A percentile compares a stretch with the other conserved stretches of the same genome.
Conservation (phyloP, 2,329 filamentous ascomycete genomes). For the Chrysosporium queenslandicum region DNA sequence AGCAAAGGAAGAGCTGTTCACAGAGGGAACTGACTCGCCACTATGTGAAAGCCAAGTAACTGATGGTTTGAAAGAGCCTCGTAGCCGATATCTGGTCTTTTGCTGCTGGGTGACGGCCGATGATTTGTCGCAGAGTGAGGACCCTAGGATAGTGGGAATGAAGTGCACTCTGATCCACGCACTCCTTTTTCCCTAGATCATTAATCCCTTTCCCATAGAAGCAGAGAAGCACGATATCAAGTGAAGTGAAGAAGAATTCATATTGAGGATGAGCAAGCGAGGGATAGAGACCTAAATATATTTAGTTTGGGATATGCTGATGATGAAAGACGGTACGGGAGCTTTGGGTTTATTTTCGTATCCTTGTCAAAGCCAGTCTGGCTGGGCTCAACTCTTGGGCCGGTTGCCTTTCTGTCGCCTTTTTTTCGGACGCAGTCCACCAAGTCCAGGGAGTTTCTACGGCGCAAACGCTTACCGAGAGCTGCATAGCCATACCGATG, state of each 20-base stretch:
- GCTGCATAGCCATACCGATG: background rate
- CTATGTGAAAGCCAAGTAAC: background rate
- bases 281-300: background rate
- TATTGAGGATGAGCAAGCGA: background rate
- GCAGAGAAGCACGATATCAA: background rate
- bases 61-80: background rate
- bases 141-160: background rate
- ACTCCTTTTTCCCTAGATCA: background rate
- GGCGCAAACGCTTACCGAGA: background rate
- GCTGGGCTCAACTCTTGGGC: background rate
- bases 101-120: background rate
- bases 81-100: background rate
- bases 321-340: background rate
- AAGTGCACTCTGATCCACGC: background rate
- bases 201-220: background rate
- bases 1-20: background rate
- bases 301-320: background rate
- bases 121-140: background rate
- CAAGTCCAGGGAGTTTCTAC: background rate
- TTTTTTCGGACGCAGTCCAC: background rate
- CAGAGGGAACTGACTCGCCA: background rate
- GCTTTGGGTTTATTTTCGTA: background rate
- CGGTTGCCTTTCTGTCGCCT: conserved; percentile 12
- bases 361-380: background rate
- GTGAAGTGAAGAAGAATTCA: background rate